Percentiles rank a stretch among this genome's conserved stretches.
These are phyloP conservation scores for Lichtheimia corymbifera DNA, from an alignment of 371 early-diverging fungal genomes.

Conservation along the genomic window DNA sequence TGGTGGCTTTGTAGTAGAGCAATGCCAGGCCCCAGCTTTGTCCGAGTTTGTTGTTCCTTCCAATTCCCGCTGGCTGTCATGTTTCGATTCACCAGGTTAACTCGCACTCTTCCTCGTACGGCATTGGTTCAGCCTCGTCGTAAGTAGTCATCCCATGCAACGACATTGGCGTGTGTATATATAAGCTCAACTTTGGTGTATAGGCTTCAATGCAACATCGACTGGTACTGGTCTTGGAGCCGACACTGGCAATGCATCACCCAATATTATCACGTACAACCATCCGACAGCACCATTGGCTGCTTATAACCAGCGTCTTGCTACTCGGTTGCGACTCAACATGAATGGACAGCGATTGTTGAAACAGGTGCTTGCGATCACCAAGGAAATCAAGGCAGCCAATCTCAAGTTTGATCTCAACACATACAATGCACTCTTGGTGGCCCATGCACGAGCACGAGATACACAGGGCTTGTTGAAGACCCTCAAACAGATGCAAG, in stretches of 20 bases:
- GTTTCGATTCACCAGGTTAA: too few relatives aligned
- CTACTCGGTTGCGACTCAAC: slow-evolving; percentile 12
- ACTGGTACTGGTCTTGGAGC: neutral
- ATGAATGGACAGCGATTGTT: slow-evolving; percentile 14
- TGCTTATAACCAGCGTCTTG: slow-evolving; percentile 27
- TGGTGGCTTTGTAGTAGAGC: too few relatives aligned
- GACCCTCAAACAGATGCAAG: slow-evolving; percentile 34
- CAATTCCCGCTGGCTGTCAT: too few relatives aligned
- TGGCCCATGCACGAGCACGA: slow-evolving; percentile 40
- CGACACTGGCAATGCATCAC: too few relatives aligned
- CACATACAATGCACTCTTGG: slow-evolving; percentile 52
- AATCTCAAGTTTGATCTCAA: slow-evolving; percentile 45
- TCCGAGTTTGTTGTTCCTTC: too few relatives aligned
- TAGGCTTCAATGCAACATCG: neutral
- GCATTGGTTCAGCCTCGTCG: too few relatives aligned
- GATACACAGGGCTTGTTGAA: slow-evolving; percentile 13
- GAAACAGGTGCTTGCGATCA: slow-evolving; percentile 21
- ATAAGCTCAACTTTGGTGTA: neutral
- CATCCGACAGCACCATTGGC: slow-evolving; percentile 41
- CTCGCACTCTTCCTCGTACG: too few relatives aligned
- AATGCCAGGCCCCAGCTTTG: too few relatives aligned
- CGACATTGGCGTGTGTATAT: neutral
- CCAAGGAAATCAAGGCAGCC: slow-evolving; percentile 31
- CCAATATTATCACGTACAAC: slow-evolving; percentile 22
- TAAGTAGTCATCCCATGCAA: too few relatives aligned